These are phyloP conservation scores for Isoetes engelmannii DNA, from an alignment of 83 land plant genomes.

Conservation along the genomic window DNA sequence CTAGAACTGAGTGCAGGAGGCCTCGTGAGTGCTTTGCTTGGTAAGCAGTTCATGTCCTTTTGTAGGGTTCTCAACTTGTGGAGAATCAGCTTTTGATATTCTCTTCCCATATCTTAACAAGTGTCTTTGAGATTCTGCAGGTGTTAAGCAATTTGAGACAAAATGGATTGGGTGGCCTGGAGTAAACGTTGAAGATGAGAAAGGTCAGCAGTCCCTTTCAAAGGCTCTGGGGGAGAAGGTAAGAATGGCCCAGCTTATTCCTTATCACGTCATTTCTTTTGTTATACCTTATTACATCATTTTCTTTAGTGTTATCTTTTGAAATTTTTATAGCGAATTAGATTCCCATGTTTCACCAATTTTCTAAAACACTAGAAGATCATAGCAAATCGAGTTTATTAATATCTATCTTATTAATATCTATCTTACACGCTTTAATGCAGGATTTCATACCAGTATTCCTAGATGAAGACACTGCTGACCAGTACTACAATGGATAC, in stretches of 20 bases:
- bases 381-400: background rate
- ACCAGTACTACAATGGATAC: constrained; percentile 96
- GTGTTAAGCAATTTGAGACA: constrained; percentile 93
- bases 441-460: constrained; percentile 96
- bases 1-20: constrained; percentile 97
- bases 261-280: background rate
- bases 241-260: background rate
- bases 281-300: background rate
- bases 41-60: constrained; percentile 27
- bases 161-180: constrained; percentile 99
- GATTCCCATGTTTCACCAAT: too few species aligned
- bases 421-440: background rate
- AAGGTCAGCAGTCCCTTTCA: constrained; percentile 69
- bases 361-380: background rate
- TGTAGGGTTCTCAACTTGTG: background rate
- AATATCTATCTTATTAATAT: constrained; percentile 1
- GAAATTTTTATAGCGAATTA: background rate
- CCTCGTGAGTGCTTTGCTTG: constrained; percentile 87
- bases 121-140: constrained; percentile 30
- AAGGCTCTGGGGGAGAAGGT: constrained; percentile 91
- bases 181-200: constrained; percentile 90
- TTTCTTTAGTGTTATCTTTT: background rate
- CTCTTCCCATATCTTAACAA: background rate
- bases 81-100: background rate
- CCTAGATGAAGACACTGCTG: constrained; percentile 94